phyloP scores from a whole-genome alignment of 768 basidiomycete species.

The Tricholoma flavovirens region DNA sequence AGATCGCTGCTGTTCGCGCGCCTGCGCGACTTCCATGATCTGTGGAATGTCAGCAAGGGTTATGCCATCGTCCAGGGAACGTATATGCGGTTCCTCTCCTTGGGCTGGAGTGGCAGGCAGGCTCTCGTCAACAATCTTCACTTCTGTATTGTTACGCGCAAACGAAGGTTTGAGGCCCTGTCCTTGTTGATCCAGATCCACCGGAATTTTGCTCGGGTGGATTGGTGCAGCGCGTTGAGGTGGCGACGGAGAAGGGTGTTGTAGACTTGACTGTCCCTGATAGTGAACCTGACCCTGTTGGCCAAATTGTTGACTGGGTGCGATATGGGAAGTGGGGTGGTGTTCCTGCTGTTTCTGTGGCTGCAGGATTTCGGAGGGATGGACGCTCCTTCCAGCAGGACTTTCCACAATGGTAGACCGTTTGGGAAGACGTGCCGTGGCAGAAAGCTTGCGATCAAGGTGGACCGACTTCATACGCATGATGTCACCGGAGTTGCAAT shows the following conservation, averaged over 20 bases:
- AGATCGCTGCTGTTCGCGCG: constrained; percentile 81
- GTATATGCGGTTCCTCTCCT: constrained; percentile 27
- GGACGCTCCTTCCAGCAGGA: constrained; percentile 82
- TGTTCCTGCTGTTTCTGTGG: constrained; percentile 43
- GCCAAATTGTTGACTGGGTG: constrained; percentile 24
- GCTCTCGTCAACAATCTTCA: constrained; percentile 84
- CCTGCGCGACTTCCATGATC: constrained; percentile 87
- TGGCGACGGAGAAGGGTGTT: constrained; percentile 21
- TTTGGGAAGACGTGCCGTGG: constrained; percentile 87
- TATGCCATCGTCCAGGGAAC: constrained; percentile 66
- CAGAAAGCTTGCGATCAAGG: constrained; percentile 91
- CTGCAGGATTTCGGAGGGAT: constrained; percentile 55
- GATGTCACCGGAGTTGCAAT: constrained; percentile 84
- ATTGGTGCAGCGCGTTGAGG: constrained; percentile 23
- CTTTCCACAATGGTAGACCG: constrained; percentile 95
- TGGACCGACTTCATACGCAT: constrained; percentile 94
- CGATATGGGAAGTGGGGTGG: constrained; percentile 23
- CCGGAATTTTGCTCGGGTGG: constrained; percentile 36
- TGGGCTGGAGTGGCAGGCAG: constrained; percentile 65
- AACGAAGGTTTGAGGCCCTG: constrained; percentile 63
- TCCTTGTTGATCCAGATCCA: constrained; percentile 30
- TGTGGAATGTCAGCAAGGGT: constrained; percentile 94
- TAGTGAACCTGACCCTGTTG: constrained; percentile 33
- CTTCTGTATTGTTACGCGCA: constrained; percentile 76
- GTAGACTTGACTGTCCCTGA: constrained; percentile 28